phyloP scores from a whole-genome alignment of 257 asterid genomes.

The Nicotiana obtusifolia region DNA sequence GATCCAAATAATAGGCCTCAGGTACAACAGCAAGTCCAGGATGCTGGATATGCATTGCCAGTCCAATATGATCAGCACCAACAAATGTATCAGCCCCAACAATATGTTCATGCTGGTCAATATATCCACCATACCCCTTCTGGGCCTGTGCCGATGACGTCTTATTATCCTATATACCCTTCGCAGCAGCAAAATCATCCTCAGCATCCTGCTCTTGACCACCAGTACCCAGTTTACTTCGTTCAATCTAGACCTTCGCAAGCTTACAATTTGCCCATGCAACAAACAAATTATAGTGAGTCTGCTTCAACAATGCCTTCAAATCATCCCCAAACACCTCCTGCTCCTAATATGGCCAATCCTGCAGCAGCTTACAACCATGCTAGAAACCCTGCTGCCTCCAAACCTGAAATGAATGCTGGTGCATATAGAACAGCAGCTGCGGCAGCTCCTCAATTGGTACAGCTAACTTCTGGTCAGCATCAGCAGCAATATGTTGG shows the following conservation, averaged over 20 bases:
- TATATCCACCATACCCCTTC: constrained; percentile 52
- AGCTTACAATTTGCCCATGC: constrained; percentile 53
- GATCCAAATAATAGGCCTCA: constrained; percentile 51
- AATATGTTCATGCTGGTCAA: constrained; percentile 63
- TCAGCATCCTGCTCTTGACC: constrained; percentile 47
- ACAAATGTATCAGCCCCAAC: constrained; percentile 69
- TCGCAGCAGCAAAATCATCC: constrained; percentile 62
- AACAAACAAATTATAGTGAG: constrained; percentile 44
- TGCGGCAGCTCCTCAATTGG: constrained; percentile 40
- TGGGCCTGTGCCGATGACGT: constrained; percentile 47
- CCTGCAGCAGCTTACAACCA: constrained; percentile 41
- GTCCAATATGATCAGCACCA: constrained; percentile 67
- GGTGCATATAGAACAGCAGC: constrained; percentile 52
- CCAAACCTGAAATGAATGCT: constrained; percentile 59
- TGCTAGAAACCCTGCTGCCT: constrained; percentile 35
- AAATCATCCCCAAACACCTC: constrained; percentile 51
- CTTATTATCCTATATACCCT: constrained; percentile 65
- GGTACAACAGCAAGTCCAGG: constrained; percentile 62
- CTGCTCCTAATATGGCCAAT: constrained; percentile 29
- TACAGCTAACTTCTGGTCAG: constrained; percentile 54
- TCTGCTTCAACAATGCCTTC: constrained; percentile 42
- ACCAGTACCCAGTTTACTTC: constrained; percentile 60
- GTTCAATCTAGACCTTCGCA: constrained; percentile 61
- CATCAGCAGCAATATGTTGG: constrained; percentile 59
- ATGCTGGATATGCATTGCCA: constrained; percentile 45